Evolutionary conservation across 1,139 yeast species (phyloP).

Genomic region (Protomyces macrosporus): DNA sequence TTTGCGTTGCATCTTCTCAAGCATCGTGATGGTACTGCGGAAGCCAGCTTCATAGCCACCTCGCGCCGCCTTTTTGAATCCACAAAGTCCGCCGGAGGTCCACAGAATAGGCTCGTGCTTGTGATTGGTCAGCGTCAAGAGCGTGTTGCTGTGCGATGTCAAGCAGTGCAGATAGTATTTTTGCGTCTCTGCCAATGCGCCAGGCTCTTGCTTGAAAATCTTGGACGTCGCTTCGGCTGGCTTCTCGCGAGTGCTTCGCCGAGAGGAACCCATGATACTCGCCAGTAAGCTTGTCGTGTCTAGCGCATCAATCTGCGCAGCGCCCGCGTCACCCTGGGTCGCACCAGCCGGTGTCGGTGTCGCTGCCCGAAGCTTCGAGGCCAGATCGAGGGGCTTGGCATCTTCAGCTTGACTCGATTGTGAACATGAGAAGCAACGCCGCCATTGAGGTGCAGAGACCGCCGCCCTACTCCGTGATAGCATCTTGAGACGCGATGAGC

Average conservation of each 20-base stretch:
- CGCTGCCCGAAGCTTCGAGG: background rate
- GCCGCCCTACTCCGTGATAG: background rate
- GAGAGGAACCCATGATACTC: background rate
- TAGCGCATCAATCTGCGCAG: background rate
- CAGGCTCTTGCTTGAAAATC: background rate
- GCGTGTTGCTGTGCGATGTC: constrained; percentile 24
- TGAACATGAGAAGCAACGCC: background rate
- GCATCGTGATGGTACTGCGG: constrained; percentile 20
- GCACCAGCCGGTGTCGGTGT: background rate
- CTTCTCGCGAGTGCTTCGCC: background rate
- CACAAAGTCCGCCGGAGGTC: constrained; percentile 39
- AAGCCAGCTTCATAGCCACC: constrained; percentile 80
- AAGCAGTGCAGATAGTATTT: constrained; percentile 26
- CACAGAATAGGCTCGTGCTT: constrained; percentile 26
- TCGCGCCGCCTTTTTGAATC: constrained; percentile 49
- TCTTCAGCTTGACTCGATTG: background rate
- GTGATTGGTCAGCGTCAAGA: constrained; percentile 25
- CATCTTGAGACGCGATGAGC: background rate
- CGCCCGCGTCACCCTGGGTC: background rate
- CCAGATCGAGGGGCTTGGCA: background rate
- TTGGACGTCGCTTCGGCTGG: background rate
- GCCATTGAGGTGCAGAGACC: background rate
- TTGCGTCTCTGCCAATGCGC: background rate
- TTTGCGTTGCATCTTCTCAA: constrained; percentile 20
- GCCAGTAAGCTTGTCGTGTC: background rate